phyloP scores from a whole-genome alignment of 2,329 filamentous ascomycete species.

The Pseudocercospora eumusae region DNA sequence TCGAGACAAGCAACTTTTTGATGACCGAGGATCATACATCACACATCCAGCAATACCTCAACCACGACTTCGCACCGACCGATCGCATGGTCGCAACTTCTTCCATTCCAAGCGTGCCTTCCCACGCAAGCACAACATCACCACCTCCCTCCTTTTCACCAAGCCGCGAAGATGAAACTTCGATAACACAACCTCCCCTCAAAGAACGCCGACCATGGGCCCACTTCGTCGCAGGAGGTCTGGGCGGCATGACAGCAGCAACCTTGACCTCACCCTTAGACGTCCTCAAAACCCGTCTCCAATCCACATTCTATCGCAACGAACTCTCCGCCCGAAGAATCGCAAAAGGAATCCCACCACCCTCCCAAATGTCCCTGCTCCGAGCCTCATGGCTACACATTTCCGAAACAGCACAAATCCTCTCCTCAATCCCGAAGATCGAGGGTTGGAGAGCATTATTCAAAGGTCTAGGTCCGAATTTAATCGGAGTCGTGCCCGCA shows the following conservation, averaged over 20 bases:
- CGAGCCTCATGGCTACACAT: slow-evolving; percentile 73
- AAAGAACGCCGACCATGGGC: slow-evolving; percentile 72
- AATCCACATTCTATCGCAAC: slow-evolving; percentile 91
- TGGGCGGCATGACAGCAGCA: slow-evolving; percentile 87
- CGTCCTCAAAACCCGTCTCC: slow-evolving; percentile 87
- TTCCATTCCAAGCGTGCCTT: slow-evolving; percentile 10
- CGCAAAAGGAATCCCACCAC: slow-evolving; percentile 58
- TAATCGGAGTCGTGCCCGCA: slow-evolving; percentile 85
- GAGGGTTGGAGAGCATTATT: slow-evolving; percentile 89
- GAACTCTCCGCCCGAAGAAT: slow-evolving; percentile 70
- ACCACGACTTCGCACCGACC: not conserved
- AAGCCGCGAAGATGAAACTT: slow-evolving; percentile 29
- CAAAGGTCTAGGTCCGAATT: slow-evolving; percentile 87
- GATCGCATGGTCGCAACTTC: slow-evolving; percentile 20
- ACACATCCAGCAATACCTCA: not conserved
- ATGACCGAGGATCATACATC: not conserved
- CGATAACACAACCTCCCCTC: slow-evolving; percentile 22
- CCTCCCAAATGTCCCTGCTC: slow-evolving; percentile 61
- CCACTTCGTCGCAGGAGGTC: slow-evolving; percentile 85
- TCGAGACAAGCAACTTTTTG: slow-evolving; percentile 1
- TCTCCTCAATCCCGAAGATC: slow-evolving; percentile 73
- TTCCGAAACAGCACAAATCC: slow-evolving; percentile 80
- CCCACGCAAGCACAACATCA: not conserved
- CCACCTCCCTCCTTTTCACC: slow-evolving; percentile 6
- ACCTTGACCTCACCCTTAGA: slow-evolving; percentile 93